Conservation (phyloP, 2,329 filamentous ascomycete genomes). For the Myriosclerotinia curreyana region DNA sequence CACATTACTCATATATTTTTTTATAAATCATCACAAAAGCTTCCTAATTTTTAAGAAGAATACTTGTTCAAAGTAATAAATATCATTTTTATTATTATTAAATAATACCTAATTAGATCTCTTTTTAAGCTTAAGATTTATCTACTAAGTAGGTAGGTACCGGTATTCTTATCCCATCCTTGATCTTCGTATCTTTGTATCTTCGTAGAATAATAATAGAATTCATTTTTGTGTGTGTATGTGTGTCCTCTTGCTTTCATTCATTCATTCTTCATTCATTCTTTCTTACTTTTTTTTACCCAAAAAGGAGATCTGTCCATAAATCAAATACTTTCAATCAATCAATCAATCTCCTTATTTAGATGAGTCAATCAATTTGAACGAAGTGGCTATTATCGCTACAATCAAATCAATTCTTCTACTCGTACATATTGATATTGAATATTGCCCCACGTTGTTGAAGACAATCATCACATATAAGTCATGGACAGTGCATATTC, state of each 20-base stretch:
- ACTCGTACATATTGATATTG: not conserved
- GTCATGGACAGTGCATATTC: conserved; percentile 63
- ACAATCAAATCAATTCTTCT: conserved; percentile 13
- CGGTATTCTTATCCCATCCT: no score
- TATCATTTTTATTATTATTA: no score
- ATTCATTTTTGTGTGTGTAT: not conserved
- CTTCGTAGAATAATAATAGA: conserved; percentile 5
- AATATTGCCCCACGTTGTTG: conserved; percentile 11
- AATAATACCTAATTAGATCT: not conserved
- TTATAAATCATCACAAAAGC: no score
- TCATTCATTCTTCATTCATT: not conserved
- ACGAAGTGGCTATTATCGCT: conserved; percentile 22
- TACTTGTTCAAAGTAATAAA: no score
- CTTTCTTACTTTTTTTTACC: not conserved
- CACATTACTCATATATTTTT: no score
- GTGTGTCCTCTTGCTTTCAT: not conserved
- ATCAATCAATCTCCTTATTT: not conserved
- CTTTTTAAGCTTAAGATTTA: not conserved
- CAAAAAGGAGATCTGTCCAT: conserved; percentile 16
- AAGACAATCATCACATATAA: conserved; percentile 18
- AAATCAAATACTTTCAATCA: not conserved
- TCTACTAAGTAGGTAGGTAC: no score
- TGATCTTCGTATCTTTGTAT: not conserved
- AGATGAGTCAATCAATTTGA: conserved; percentile 23
- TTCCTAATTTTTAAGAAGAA: no score